A percentile compares a stretch with the other conserved stretches of the same genome.
Evolutionary conservation across 2,329 filamentous ascomycete species (phyloP).

Genomic region (Ascochyta clinopodiicola): DNA sequence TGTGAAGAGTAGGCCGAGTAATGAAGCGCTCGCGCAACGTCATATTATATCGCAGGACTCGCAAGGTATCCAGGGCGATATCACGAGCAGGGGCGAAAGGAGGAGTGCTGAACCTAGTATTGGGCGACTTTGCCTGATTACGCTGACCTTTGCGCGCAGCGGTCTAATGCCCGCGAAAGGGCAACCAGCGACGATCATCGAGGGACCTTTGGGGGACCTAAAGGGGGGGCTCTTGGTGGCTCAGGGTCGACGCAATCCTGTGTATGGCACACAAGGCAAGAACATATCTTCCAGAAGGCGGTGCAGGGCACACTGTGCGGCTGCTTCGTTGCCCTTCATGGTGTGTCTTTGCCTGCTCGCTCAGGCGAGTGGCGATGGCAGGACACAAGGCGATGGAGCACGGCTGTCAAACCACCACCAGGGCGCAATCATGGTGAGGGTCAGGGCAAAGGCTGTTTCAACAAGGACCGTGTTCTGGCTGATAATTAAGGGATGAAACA

Average conservation of each 20-base stretch:
- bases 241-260: not conserved
- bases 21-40: not conserved
- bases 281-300: not conserved
- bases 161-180: not conserved
- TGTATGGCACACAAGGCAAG: conserved; percentile 4
- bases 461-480: conserved; percentile 12
- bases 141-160: not conserved
- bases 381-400: conserved; percentile 14
- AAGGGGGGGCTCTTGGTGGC: not conserved
- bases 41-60: not conserved
- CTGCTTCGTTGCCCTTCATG: conserved; percentile 4
- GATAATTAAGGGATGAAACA: conserved; percentile 17
- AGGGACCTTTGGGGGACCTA: not conserved
- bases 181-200: conserved; percentile 2
- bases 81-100: not conserved
- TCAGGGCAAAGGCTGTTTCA: conserved; percentile 16
- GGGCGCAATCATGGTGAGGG: conserved; percentile 12
- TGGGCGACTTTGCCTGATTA: not conserved
- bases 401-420: conserved; percentile 15
- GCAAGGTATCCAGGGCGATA: not conserved
- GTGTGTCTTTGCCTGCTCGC: conserved; percentile 1
- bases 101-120: not conserved
- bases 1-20: not conserved
- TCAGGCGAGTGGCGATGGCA: conserved; percentile 9
- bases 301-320: conserved; percentile 3